Base-by-base conservation (phyloP, 495 filamentous ascomycete species). In the Penicillium parvum region DNA sequence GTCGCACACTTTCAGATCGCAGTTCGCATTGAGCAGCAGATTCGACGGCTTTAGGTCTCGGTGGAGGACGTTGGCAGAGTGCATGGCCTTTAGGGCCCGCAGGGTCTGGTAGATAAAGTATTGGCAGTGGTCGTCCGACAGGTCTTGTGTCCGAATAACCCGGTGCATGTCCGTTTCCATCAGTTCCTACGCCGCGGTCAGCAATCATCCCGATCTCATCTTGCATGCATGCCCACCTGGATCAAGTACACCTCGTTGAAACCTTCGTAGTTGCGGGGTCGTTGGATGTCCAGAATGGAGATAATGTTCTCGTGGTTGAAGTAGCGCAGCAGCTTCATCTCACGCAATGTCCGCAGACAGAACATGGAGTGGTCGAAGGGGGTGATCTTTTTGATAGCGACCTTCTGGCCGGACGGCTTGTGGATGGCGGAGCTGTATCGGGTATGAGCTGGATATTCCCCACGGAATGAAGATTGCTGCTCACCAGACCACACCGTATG, bases 301-400 rank as follows among this genome's bases (percentile, higher is more conserved):
- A 99, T 99, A 69, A 99, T 97, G 68, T 99, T 99, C 69, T 99
- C 94, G 61, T 99, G 94, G 71, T 99, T 99, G 77, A 99, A 99
- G 69, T 99, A 97, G 52, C 94, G 81, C 51, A 99, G 74, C 41
- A 99, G 76, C 78, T 99, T 99, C 94, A 99, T 99, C 70, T 99
- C 94, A 58, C 94, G 89, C 50, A 99, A 73, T 5, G 94, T 99
- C 57, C 94, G 78, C 53, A 99, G 71, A 63, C 92, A 97, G 76
- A 98, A 98, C 91, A 96, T 97, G 57, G 89, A 96, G 61, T 97
- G 91, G 53, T 98, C 92, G 69, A 97, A 97, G 1, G 92, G 94
- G 1, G 90, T 96, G 56, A 99, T 99, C 78, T 99, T 99, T 75
- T 99, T 99, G 73, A 99, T 99, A 20, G 94, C 94, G 37, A 99